phyloP scores from a whole-genome alignment of 768 basidiomycete species.

The Pulveroboletus sp. region DNA sequence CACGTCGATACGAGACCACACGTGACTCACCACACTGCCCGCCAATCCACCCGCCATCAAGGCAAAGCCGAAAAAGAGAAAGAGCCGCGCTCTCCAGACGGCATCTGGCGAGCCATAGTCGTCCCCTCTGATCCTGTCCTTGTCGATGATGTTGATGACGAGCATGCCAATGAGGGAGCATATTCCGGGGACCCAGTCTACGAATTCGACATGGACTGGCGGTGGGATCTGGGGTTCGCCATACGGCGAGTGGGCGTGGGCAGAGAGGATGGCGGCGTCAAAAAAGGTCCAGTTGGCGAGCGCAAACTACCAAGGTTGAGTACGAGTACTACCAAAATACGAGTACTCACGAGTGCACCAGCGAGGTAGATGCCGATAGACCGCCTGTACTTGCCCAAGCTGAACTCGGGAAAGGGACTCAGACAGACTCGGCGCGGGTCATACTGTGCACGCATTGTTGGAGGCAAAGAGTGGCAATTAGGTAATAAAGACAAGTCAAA shows the following conservation, averaged over 20 bases:
- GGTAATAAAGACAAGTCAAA: conserved; percentile 10
- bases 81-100: conserved; percentile 87
- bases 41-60: conserved; percentile 97
- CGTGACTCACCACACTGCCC: conserved; percentile 83
- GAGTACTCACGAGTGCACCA: conserved; percentile 77
- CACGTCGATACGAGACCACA: not conserved
- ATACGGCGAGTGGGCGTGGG: conserved; percentile 76
- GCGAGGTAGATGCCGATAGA: conserved; percentile 88
- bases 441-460: conserved; percentile 54
- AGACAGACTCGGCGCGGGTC: conserved; percentile 87
- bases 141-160: conserved; percentile 92
- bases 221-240: conserved; percentile 66
- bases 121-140: conserved; percentile 79
- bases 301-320: conserved; percentile 62
- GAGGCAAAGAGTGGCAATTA: conserved; percentile 7
- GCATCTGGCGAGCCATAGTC: conserved; percentile 81
- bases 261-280: conserved; percentile 88
- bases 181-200: conserved; percentile 98
- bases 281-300: conserved; percentile 94
- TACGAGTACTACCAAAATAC: no score
- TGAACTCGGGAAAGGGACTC: conserved; percentile 79
- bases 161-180: conserved; percentile 91
- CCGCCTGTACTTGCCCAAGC: conserved; percentile 73
- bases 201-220: conserved; percentile 83
- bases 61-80: conserved; percentile 94